Percentiles rank a stretch among this genome's conserved stretches.
These are phyloP conservation scores for Aphanomyces astaci DNA, from an alignment of 352 stramenopile species.

Conservation along the genomic window DNA sequence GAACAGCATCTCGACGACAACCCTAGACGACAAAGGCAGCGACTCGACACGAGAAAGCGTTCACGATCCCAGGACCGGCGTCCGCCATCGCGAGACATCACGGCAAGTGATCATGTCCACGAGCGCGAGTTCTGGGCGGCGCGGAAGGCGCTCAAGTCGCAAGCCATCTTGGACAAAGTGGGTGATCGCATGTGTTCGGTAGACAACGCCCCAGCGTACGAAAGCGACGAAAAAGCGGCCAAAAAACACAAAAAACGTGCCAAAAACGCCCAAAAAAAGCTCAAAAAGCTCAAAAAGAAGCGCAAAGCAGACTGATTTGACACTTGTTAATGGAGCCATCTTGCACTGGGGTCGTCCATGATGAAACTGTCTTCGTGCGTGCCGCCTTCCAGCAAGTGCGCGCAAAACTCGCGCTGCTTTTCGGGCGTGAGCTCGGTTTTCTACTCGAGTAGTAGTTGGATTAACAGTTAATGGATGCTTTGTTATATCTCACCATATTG, in stretches of 20 bases:
- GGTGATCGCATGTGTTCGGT: neutral
- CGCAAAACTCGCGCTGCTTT: conserved; percentile 11
- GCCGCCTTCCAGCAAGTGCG: conserved; percentile 10
- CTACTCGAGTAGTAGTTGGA: neutral
- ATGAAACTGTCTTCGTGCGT: conserved; percentile 11
- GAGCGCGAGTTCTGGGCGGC: conserved; percentile 13
- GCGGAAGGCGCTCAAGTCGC: neutral
- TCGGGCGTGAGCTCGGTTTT: conserved; percentile 5
- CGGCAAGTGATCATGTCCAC: neutral
- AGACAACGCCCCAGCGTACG: conserved; percentile 11
- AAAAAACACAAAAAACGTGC: neutral
- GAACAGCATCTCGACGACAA: neutral
- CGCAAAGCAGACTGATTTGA: neutral
- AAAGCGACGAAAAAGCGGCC: neutral
- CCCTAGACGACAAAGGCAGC: neutral
- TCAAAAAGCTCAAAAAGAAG: conserved; percentile 11
- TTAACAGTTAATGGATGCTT: too few relatives aligned
- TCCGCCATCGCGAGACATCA: neutral
- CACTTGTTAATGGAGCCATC: neutral
- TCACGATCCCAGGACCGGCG: conserved; percentile 6
- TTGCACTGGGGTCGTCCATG: neutral
- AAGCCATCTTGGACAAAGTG: neutral
- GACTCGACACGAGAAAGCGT: neutral
- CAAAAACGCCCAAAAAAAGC: neutral
- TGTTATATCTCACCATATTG: neutral